A percentile compares a stretch with the other conserved stretches of the same genome.
Evolutionary conservation across 305 asterid species (phyloP).

Genomic region (Ajuga reptans): DNA sequence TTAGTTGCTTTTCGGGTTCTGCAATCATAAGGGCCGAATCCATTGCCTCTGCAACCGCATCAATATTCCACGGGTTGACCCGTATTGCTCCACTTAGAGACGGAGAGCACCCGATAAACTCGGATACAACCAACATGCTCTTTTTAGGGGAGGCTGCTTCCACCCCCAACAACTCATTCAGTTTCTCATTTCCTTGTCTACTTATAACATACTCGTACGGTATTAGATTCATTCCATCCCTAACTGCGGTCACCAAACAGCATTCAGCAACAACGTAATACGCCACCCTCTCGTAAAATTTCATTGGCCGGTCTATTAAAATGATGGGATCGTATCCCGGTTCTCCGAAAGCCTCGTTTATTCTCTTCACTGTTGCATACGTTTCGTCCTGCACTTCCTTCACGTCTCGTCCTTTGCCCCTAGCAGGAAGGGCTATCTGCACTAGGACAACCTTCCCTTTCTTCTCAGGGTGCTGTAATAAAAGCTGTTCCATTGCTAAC

Average conservation of each 20-base stretch:
- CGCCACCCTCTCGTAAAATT: constrained; percentile 67
- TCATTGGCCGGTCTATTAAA: constrained; percentile 57
- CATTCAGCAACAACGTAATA: constrained; percentile 74
- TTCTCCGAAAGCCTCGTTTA: constrained; percentile 56
- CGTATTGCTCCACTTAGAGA: constrained; percentile 81
- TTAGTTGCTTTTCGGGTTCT: constrained; percentile 66
- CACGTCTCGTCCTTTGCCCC: constrained; percentile 77
- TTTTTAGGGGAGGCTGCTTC: constrained; percentile 42
- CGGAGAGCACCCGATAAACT: constrained; percentile 81
- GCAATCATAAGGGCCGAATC: constrained; percentile 66
- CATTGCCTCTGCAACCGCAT: constrained; percentile 80
- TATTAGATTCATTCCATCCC: constrained; percentile 90
- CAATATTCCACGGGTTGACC: constrained; percentile 84
- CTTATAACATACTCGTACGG: constrained; percentile 77
- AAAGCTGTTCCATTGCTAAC: constrained; percentile 76
- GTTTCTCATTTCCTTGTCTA: constrained; percentile 59
- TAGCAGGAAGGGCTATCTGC: constrained; percentile 82
- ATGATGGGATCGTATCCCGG: constrained; percentile 74
- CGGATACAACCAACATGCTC: constrained; percentile 85
- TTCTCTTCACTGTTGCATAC: constrained; percentile 49
- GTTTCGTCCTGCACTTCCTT: constrained; percentile 76
- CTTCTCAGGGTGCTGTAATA: constrained; percentile 66
- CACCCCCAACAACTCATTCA: constrained; percentile 49
- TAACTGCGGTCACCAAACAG: constrained; percentile 82
- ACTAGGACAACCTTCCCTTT: constrained; percentile 76